phyloP scores from a whole-genome alignment of 2,329 filamentous ascomycete genomes.

The Trichoderma harzianum region DNA sequence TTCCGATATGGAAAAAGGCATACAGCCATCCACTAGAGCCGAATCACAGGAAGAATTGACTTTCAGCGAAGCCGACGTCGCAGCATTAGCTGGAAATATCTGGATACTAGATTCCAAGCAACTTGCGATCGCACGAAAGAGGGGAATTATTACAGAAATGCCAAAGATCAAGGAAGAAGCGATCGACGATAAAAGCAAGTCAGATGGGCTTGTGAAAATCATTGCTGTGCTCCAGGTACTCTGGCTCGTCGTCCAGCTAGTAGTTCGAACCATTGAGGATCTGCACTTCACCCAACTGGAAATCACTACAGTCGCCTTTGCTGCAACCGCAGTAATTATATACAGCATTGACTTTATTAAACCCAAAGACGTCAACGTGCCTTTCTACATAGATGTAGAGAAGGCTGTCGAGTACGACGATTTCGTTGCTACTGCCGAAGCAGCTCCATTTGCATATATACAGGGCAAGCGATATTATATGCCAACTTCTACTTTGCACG shows the following conservation, averaged over 20 bases:
- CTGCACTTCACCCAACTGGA: background rate
- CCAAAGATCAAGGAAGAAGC: background rate
- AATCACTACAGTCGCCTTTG: background rate
- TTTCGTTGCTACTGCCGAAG: background rate
- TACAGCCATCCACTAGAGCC: too few relatives aligned
- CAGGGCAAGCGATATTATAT: background rate
- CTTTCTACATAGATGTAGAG: background rate
- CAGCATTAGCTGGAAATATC: background rate
- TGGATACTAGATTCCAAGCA: background rate
- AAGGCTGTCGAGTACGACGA: background rate
- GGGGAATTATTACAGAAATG: background rate
- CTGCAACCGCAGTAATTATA: background rate
- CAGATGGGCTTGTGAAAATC: background rate
- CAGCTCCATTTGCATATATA: background rate
- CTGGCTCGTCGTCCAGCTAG: background rate
- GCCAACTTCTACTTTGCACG: background rate
- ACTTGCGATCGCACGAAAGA: background rate
- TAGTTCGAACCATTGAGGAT: background rate
- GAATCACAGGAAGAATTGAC: background rate
- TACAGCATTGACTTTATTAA: background rate
- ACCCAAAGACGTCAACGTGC: background rate
- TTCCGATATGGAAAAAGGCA: too few relatives aligned
- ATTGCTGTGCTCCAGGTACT: background rate
- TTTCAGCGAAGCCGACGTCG: background rate
- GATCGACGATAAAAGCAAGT: background rate